phyloP scores from a whole-genome alignment of 2,329 filamentous ascomycete species.

The Phymatotrichopsis omnivora region DNA sequence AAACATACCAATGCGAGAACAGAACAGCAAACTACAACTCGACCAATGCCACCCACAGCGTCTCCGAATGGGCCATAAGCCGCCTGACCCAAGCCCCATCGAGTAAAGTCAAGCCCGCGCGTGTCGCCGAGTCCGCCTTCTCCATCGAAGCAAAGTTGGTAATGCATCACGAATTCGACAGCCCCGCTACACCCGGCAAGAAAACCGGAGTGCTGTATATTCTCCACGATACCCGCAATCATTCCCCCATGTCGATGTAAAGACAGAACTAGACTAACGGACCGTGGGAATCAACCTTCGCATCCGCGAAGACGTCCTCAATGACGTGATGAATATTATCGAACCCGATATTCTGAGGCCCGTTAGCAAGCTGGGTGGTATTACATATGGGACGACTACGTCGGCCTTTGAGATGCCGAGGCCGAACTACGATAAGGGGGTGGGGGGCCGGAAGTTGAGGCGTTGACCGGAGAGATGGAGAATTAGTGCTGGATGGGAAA shows the following conservation, averaged over 20 bases:
- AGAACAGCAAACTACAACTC: conserved; percentile 63
- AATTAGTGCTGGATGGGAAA: too few species aligned
- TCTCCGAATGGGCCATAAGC: conserved; percentile 66
- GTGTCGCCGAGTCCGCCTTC: conserved; percentile 74
- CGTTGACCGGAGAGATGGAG: too few species aligned
- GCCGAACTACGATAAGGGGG: conserved; percentile 47
- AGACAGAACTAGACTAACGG: too few species aligned
- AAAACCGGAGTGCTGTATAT: conserved; percentile 65
- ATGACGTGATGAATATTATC: conserved; percentile 62
- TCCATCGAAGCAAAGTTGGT: conserved; percentile 70
- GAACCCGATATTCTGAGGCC: conserved; percentile 68
- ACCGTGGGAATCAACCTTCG: conserved; percentile 77
- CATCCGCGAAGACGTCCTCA: conserved; percentile 77
- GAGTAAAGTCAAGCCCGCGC: conserved; percentile 54
- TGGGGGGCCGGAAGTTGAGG: conserved; percentile 44
- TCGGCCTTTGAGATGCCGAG: conserved; percentile 63
- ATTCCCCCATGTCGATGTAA: too few species aligned
- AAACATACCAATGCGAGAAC: too few species aligned
- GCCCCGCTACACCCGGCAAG: conserved; percentile 55
- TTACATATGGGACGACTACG: conserved; percentile 63
- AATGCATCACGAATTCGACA: conserved; percentile 63
- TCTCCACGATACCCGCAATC: too few species aligned
- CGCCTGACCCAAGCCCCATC: conserved; percentile 62
- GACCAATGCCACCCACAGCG: conserved; percentile 66
- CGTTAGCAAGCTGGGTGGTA: conserved; percentile 69